Evolutionary conservation across 2,329 filamentous ascomycete species (phyloP).

Genomic region (Arthrobotrys megalospora): DNA sequence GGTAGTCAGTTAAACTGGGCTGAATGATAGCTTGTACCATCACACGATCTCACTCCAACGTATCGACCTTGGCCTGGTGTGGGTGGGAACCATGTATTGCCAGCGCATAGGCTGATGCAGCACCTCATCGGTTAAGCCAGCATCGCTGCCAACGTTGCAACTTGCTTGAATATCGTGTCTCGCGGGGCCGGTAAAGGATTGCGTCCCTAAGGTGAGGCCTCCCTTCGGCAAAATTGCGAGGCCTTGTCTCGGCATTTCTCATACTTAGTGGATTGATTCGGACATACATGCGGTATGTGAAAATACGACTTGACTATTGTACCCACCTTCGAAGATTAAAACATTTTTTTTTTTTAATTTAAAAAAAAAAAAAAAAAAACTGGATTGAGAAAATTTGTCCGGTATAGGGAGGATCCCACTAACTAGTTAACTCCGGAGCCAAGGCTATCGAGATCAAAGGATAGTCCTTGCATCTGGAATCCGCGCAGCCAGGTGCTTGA

Average conservation of each 20-base stretch:
- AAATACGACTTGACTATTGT: no score
- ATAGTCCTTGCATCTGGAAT: background rate
- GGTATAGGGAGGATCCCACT: no score
- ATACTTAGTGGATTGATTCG: no score
- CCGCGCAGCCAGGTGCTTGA: background rate
- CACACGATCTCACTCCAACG: background rate
- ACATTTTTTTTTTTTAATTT: no score
- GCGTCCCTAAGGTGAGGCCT: background rate
- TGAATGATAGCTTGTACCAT: background rate
- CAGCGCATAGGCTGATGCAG: background rate
- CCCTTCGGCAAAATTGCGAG: no score
- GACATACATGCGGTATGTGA: no score
- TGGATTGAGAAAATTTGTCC: no score
- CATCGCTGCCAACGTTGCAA: background rate
- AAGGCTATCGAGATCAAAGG: background rate
- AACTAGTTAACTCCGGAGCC: background rate
- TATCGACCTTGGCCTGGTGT: background rate
- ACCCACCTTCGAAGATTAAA: no score
- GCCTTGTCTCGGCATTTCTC: no score
- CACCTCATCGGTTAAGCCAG: background rate
- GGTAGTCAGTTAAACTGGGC: background rate
- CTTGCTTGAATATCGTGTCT: background rate
- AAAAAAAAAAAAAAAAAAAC: no score
- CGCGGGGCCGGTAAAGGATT: background rate
- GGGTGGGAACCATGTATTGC: conserved; percentile 6